phyloP scores from a whole-genome alignment of 2,329 filamentous ascomycete genomes.

The Beauveria varroae region DNA sequence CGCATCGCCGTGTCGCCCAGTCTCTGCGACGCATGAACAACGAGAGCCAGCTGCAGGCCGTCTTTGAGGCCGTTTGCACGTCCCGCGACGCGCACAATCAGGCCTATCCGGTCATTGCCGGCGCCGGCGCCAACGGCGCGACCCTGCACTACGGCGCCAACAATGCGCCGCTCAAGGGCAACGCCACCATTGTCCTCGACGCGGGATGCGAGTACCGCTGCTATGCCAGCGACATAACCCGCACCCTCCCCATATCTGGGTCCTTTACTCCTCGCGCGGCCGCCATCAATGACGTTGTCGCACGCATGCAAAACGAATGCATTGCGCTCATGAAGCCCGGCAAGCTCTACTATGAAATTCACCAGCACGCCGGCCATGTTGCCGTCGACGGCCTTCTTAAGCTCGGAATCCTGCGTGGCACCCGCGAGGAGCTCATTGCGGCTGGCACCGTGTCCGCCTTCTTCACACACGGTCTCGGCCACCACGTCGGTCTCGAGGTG shows the following conservation, averaged over 20 bases:
- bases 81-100: constrained; percentile 66
- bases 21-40: constrained; percentile 57
- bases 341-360: constrained; percentile 62
- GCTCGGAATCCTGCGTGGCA: constrained; percentile 65
- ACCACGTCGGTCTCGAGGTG: constrained; percentile 59
- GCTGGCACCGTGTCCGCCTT: constrained; percentile 52
- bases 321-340: constrained; percentile 63
- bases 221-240: constrained; percentile 86
- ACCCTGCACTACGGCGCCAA: constrained; percentile 85
- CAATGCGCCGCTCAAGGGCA: constrained; percentile 59
- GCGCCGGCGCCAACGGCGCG: constrained; percentile 71
- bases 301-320: constrained; percentile 72
- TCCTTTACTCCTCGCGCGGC: constrained; percentile 59
- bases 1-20: constrained; percentile 66
- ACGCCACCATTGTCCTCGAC: constrained; percentile 74
- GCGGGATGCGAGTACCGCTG: constrained; percentile 78
- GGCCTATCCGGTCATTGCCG: constrained; percentile 85
- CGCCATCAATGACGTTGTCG: constrained; percentile 69
- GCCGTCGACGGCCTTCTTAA: constrained; percentile 63
- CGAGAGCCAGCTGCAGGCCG: constrained; percentile 76
- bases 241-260: constrained; percentile 73
- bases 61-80: constrained; percentile 67
- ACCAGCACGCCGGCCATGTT: constrained; percentile 64
- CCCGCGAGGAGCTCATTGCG: constrained; percentile 45
- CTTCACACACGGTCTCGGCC: constrained; percentile 58